Evolutionary conservation across 768 basidiomycete genomes (phyloP).

Genomic region (Crassisporium funariophilum): DNA sequence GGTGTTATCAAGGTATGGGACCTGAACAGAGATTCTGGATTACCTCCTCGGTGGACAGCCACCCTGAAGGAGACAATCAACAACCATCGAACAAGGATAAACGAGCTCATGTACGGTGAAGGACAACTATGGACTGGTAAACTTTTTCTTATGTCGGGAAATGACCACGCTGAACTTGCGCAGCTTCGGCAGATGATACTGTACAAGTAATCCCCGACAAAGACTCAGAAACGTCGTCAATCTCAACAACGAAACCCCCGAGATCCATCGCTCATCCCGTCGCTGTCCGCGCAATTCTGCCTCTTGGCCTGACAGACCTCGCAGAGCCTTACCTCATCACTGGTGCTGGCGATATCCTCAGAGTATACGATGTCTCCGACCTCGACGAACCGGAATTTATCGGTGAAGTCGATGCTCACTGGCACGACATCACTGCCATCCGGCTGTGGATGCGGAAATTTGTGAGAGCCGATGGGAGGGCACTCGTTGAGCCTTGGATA

Average conservation of each 20-base stretch:
- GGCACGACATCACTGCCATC: constrained; percentile 84
- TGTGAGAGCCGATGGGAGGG: constrained; percentile 43
- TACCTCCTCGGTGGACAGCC: constrained; percentile 49
- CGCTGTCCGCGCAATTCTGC: constrained; percentile 75
- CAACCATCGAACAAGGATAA: constrained; percentile 83
- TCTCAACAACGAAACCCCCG: constrained; percentile 33
- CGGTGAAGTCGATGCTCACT: constrained; percentile 82
- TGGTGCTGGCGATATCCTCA: constrained; percentile 81
- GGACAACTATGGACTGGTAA: constrained; percentile 90
- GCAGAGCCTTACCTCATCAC: constrained; percentile 77
- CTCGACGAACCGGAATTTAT: constrained; percentile 69
- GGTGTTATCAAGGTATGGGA: constrained; percentile 86
- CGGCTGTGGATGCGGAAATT: constrained; percentile 67
- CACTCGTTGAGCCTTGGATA: constrained; percentile 76
- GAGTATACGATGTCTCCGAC: constrained; percentile 76
- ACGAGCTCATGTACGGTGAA: constrained; percentile 65
- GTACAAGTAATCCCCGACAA: constrained; percentile 62
- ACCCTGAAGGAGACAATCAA: constrained; percentile 55
- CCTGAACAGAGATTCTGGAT: constrained; percentile 44
- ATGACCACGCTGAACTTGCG: background rate
- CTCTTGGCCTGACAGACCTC: constrained; percentile 63
- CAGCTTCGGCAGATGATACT: constrained; percentile 90
- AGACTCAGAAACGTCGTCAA: constrained; percentile 16
- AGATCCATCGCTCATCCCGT: constrained; percentile 60
- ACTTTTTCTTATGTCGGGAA: background rate